phyloP scores from a whole-genome alignment of 352 stramenopile genomes.

The Phytopythium aichiense region DNA sequence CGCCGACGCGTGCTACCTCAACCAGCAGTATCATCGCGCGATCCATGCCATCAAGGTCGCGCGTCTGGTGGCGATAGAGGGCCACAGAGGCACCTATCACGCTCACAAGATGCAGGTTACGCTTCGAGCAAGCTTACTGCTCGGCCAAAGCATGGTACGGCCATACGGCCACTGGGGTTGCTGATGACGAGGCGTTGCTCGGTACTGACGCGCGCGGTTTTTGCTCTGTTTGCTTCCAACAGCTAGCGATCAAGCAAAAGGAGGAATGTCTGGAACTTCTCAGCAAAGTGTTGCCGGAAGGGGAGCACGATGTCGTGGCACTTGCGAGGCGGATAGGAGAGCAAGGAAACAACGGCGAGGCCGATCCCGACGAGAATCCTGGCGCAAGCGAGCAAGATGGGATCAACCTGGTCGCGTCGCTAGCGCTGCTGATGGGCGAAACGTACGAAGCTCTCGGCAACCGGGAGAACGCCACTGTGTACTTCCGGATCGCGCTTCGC shows the following conservation, averaged over 20 bases:
- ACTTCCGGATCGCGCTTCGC: conserved; percentile 68
- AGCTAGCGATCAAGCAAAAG: conserved; percentile 78
- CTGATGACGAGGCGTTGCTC: background rate
- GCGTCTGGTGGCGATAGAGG: conserved; percentile 33
- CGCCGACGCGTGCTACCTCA: conserved; percentile 65
- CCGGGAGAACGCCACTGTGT: conserved; percentile 70
- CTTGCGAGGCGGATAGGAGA: conserved; percentile 37
- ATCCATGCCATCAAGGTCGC: conserved; percentile 69
- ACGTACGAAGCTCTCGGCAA: conserved; percentile 83
- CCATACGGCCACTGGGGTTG: conserved; percentile 7
- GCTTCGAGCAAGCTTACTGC: conserved; percentile 48
- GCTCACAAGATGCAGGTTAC: conserved; percentile 17
- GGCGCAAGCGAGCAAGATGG: conserved; percentile 7
- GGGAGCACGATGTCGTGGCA: conserved; percentile 48
- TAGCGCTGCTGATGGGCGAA: conserved; percentile 79
- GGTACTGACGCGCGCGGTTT: background rate
- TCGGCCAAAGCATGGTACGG: conserved; percentile 69
- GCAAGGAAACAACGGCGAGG: conserved; percentile 13
- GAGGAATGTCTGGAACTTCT: conserved; percentile 80
- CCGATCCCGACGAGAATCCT: conserved; percentile 8
- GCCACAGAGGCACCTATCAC: background rate
- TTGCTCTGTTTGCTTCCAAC: conserved; percentile 1
- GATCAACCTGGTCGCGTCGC: conserved; percentile 75
- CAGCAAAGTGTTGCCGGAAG: conserved; percentile 48
- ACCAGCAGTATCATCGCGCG: conserved; percentile 67